Evolutionary conservation across 2,329 filamentous ascomycete species (phyloP), one percentile per base, ranked within the genome.

Genomic region (Fusarium tanahbumbuense): DNA sequence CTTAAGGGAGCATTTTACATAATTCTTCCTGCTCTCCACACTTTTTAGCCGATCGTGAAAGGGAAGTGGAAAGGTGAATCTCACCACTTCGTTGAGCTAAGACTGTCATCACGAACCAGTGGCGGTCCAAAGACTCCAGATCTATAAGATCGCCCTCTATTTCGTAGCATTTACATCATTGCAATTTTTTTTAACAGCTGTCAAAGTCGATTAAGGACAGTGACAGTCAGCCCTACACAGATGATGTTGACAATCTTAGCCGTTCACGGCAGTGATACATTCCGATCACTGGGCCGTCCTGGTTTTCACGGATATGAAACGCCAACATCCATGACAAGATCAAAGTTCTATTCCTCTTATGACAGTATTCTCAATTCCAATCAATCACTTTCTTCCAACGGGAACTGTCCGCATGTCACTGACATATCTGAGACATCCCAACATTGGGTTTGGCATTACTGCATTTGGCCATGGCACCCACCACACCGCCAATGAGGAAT

Each of bases 361-460:
- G 23, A 25, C 7, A 22, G 12, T 3, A 20, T 20, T 4, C 10
- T 13, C 11, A 41, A 41, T 53, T 28, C 49, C 49, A 53, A 7
- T 12, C 20, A 12, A 16, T 18, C 2, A 15, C 15, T 37, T 11
- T 11, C 6, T n/a, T 8, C 22, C 22, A 42, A 5, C 13, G 15
- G 18, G n/a, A 37, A 11, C 12, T 47, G 32, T 40, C 8, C 23
- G 23, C 8, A 18, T 45, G 50, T 67, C 63, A 67, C 48, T 28
- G 20, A 44, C 63, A 67, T 67, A 48, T 67, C 15, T 50, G 16
- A 53, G 41, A 56, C 40, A 47, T n/a, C 13, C 22, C 37, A 32
- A 28, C 45, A 22, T 41, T 34, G 23, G 12, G 9, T n/a, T 45
- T 10, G 13, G 9, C 22, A 46, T 57, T 52, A 25, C 52, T 61